phyloP scores from a whole-genome alignment of 78 protist species.

The Chrysochromulina tobinii region DNA sequence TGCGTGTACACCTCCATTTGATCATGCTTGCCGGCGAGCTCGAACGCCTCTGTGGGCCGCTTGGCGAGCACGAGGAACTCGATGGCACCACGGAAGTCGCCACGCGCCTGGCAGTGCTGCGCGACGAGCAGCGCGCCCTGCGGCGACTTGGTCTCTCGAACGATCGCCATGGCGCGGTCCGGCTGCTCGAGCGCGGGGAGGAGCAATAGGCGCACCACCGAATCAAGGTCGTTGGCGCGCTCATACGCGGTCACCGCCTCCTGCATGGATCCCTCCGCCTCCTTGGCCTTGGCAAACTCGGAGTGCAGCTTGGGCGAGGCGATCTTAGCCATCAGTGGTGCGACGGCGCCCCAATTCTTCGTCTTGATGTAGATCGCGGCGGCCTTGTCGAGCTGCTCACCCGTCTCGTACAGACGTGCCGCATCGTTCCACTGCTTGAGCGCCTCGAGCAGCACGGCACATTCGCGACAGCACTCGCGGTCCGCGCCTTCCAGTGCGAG shows the following conservation, averaged over 20 bases:
- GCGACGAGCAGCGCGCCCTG: constrained; percentile 68
- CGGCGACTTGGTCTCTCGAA: constrained; percentile 53
- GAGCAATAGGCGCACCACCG: constrained; percentile 59
- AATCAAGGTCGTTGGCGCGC: constrained; percentile 41
- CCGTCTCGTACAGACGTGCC: constrained; percentile 63
- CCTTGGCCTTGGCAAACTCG: constrained; percentile 67
- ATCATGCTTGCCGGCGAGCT: constrained; percentile 46
- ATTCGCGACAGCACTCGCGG: constrained; percentile 44
- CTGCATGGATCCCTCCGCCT: constrained; percentile 6
- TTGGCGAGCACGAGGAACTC: constrained; percentile 67
- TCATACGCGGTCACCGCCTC: constrained; percentile 50
- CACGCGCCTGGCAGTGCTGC: constrained; percentile 4
- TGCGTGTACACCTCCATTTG: constrained; percentile 46
- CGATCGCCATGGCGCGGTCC: constrained; percentile 57
- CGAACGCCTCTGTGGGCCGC: constrained; percentile 57
- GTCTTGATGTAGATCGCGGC: constrained; percentile 60
- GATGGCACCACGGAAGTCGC: constrained; percentile 54
- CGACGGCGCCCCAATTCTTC: constrained; percentile 49
- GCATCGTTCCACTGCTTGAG: constrained; percentile 71
- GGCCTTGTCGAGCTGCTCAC: constrained; percentile 58
- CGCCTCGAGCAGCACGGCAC: constrained; percentile 64
- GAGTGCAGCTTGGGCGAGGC: constrained; percentile 50
- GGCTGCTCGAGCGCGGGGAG: constrained; percentile 50
- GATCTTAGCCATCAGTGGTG: constrained; percentile 45
- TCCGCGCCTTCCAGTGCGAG: constrained; percentile 25